Conservation (phyloP, 1,284 basidiomycete genomes). For the Marasmius sp. region DNA sequence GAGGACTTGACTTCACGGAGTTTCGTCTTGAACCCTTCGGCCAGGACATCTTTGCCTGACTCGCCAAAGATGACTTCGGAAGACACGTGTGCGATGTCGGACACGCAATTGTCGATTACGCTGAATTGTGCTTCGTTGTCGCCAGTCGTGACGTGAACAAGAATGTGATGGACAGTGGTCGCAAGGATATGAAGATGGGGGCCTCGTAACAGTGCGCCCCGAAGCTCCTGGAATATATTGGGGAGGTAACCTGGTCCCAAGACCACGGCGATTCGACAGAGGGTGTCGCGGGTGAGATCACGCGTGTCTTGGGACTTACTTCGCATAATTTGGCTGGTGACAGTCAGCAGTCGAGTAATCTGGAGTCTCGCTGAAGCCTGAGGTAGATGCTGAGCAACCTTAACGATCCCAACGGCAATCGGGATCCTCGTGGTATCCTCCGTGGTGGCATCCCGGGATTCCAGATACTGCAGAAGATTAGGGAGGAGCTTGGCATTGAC, state of each 20-base stretch:
- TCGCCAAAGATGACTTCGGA: slow-evolving; percentile 95
- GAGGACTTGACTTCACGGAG: slow-evolving; percentile 88
- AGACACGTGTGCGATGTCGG: slow-evolving; percentile 78
- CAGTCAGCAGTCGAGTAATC: slow-evolving; percentile 78
- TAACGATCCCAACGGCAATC: slow-evolving; percentile 85
- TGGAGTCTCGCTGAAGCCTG: slow-evolving; percentile 67
- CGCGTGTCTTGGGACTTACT: slow-evolving; percentile 94
- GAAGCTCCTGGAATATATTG: slow-evolving; percentile 77
- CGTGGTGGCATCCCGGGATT: slow-evolving; percentile 78
- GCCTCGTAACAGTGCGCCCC: slow-evolving; percentile 82
- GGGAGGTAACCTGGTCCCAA: slow-evolving; percentile 80
- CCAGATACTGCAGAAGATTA: slow-evolving; percentile 73
- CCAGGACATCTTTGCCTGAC: slow-evolving; percentile 86
- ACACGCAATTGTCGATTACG: slow-evolving; percentile 77
- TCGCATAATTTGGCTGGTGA: slow-evolving; percentile 85
- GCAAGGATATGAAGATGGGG: slow-evolving; percentile 95
- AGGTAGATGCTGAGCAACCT: slow-evolving; percentile 84
- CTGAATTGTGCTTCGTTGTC: slow-evolving; percentile 55
- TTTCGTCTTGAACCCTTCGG: slow-evolving; percentile 93
- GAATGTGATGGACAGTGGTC: slow-evolving; percentile 80
- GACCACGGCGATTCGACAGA: slow-evolving; percentile 79
- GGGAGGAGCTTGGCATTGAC: slow-evolving; percentile 80
- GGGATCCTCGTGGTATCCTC: slow-evolving; percentile 89
- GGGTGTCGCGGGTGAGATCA: slow-evolving; percentile 83
- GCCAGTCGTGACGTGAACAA: slow-evolving; percentile 75